phyloP scores from a whole-genome alignment of 768 basidiomycete genomes.

The Psilocybe azurescens region DNA sequence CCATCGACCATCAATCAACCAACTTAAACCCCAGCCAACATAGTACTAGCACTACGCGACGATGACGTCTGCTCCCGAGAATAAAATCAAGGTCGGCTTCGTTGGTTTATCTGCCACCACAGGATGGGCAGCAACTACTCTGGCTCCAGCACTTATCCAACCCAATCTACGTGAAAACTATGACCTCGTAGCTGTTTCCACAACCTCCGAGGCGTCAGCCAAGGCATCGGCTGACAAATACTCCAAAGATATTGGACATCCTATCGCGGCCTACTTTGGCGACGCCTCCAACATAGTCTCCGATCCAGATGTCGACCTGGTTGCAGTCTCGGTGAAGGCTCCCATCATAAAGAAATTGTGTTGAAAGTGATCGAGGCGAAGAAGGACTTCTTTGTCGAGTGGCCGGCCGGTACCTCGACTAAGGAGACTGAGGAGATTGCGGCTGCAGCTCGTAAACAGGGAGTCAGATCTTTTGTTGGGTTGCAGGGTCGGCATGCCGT shows the following conservation, averaged over 20 bases:
- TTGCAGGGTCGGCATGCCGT: conserved; percentile 1
- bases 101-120: conserved; percentile 35
- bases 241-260: conserved; percentile 25
- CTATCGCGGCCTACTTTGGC: conserved; percentile 40
- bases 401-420: conserved; percentile 39
- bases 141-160: conserved; percentile 30
- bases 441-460: conserved; percentile 32
- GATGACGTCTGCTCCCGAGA: no score
- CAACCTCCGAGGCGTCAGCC: conserved; percentile 36
- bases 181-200: conserved; percentile 39
- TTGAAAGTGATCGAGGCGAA: conserved; percentile 40
- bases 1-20: no score
- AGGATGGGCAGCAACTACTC: conserved; percentile 36
- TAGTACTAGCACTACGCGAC: no score
- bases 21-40: no score
- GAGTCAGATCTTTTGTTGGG: conserved; percentile 39
- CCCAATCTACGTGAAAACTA: conserved; percentile 27
- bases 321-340: conserved; percentile 39
- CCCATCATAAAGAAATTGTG: conserved; percentile 32
- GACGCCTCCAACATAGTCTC: conserved; percentile 31
- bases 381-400: conserved; percentile 46
- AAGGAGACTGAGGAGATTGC: conserved; percentile 40
- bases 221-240: conserved; percentile 36
- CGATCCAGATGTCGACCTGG: conserved; percentile 44
- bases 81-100: conserved; percentile 29